phyloP scores from a whole-genome alignment of 441 rosid genomes.

The Eruca vesicaria region DNA sequence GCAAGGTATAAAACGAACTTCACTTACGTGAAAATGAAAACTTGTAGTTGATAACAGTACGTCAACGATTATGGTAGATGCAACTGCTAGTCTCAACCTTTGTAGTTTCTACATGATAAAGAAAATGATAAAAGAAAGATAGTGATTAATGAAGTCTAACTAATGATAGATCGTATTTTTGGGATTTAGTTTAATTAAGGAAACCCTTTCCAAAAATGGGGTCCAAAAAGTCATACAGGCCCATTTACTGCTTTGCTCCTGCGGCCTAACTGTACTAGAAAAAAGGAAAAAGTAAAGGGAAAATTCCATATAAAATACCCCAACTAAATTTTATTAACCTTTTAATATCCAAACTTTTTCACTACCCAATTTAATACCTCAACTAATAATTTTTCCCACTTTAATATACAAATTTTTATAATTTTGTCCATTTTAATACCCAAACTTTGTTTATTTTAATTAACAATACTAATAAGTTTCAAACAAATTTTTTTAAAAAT shows the following conservation, averaged over 20 bases:
- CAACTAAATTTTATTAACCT: no score
- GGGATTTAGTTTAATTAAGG: neutral
- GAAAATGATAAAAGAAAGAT: neutral
- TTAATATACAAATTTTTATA: no score
- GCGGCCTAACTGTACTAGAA: neutral
- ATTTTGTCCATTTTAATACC: no score
- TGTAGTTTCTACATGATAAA: neutral
- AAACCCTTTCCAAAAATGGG: neutral
- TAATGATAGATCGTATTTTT: neutral
- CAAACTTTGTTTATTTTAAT: no score
- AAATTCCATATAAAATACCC: no score
- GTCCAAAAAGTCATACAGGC: neutral
- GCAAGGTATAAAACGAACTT: neutral
- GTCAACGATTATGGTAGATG: neutral
- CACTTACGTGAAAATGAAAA: neutral
- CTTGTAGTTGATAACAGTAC: neutral
- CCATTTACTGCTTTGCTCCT: neutral
- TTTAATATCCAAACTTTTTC: no score
- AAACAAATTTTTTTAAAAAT: no score
- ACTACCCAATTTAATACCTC: no score
- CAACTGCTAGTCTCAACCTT: neutral
- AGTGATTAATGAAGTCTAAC: neutral
- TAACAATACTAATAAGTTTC: no score
- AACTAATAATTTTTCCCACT: no score
- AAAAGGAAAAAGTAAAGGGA: neutral